These are phyloP conservation scores for Cryptococcus deneoformans DNA, from an alignment of 1,284 basidiomycete genomes.

Conservation along the genomic window DNA sequence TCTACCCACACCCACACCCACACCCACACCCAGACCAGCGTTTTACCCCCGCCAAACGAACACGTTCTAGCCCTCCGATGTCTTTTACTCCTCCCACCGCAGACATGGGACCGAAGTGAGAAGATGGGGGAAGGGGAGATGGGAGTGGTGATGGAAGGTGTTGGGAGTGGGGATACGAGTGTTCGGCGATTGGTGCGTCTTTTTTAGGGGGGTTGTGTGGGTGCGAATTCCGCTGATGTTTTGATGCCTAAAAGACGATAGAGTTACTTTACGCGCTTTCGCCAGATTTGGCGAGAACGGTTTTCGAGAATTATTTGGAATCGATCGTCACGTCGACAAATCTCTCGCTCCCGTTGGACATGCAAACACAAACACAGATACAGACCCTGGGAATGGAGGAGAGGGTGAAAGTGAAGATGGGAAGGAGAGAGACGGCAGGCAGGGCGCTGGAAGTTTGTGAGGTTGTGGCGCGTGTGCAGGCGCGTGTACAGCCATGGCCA, in stretches of 20 bases:
- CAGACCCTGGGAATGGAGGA: not conserved
- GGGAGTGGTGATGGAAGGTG: slow-evolving; percentile 38
- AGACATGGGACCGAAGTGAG: slow-evolving; percentile 22
- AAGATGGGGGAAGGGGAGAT: slow-evolving; percentile 35
- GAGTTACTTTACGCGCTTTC: slow-evolving; percentile 21
- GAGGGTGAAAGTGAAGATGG: slow-evolving; percentile 8
- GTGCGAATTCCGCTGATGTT: not conserved
- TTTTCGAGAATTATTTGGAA: slow-evolving; percentile 14
- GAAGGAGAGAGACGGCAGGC: slow-evolving; percentile 21
- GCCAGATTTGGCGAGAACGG: slow-evolving; percentile 15
- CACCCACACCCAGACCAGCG: not conserved
- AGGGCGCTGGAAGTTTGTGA: slow-evolving; percentile 32
- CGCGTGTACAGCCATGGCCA: too few relatives aligned
- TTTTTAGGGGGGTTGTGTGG: too few relatives aligned
- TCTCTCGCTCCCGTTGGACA: slow-evolving; percentile 20
- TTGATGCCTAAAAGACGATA: slow-evolving; percentile 22
- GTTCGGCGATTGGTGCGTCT: slow-evolving; percentile 34
- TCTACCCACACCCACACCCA: not conserved
- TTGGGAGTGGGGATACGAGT: slow-evolving; percentile 33
- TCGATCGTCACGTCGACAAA: slow-evolving; percentile 11
- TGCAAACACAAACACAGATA: not conserved
- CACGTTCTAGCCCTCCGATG: slow-evolving; percentile 38
- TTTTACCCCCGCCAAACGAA: slow-evolving; percentile 25
- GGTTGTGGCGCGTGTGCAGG: not conserved
- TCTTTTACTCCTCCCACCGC: slow-evolving; percentile 21